phyloP scores from a whole-genome alignment of 257 asterid species.

The Petunia secreta region DNA sequence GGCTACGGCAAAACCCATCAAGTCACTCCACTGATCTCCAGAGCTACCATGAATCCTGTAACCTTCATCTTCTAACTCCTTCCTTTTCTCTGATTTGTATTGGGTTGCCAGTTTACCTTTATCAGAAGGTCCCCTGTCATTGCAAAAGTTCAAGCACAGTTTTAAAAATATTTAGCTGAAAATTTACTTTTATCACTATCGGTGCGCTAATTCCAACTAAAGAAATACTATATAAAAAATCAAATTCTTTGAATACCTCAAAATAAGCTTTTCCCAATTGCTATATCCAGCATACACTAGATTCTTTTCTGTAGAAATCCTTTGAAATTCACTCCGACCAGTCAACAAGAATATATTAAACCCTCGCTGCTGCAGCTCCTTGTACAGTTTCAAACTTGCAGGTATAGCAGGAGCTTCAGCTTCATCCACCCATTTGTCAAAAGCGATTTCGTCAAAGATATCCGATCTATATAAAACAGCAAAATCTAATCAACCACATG shows the following conservation, averaged over 20 bases:
- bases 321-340: conserved; percentile 48
- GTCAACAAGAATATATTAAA: too few species aligned
- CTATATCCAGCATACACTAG: conserved; percentile 54
- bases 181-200: background rate
- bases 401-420: too few species aligned
- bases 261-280: too few species aligned
- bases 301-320: conserved; percentile 63
- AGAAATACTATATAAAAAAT: too few species aligned
- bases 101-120: conserved; percentile 56
- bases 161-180: background rate
- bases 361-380: too few species aligned
- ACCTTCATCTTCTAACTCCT: conserved; percentile 38
- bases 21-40: conserved; percentile 45
- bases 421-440: too few species aligned
- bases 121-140: conserved; percentile 63
- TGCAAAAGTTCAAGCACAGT: background rate
- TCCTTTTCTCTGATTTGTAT: conserved; percentile 75
- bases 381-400: too few species aligned
- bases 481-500: too few species aligned
- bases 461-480: conserved; percentile 49
- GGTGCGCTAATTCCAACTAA: background rate
- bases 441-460: conserved; percentile 47
- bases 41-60: too few species aligned
- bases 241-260: conserved; percentile 47
- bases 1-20: conserved; percentile 66